Base-by-base conservation (phyloP, 352 stramenopile genomes). In the Pythium oligandrum region DNA sequence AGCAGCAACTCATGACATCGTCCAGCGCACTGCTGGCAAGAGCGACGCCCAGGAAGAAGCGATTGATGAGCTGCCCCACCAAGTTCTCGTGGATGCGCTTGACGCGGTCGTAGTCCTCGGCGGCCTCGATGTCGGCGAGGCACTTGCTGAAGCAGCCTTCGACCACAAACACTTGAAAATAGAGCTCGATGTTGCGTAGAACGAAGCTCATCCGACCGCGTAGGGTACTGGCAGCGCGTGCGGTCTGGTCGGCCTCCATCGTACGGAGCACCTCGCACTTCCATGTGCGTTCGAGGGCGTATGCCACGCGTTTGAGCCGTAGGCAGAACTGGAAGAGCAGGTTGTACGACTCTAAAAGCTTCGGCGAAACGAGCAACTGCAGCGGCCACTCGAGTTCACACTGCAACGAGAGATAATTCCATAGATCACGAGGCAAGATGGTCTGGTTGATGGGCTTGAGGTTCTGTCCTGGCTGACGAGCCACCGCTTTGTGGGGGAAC, bases 281-380 rank as follows among this genome's bases (percentile, higher is more conserved):
- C 79, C 78, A 93, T 5, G 71, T 77, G 40, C 70, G 51, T 38
- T 90, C 79, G 1, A 93, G 64, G 34, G 74, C 83, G 46, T 88
- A 66, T 0, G 76, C 66, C 9, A 88, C 64, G 30, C 83, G 83
- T 50, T 93, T 93, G 42, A 93, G 55, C 2, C 78, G 78, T 46
- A 93, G 88, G 40, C 73, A 86, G 47, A 93, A 88, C 61, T 88
- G 79, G 56, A 90, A 93, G 34, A 93, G 48, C 10, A 83, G 68
- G n/a, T 59, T 61, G 49, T 93, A 93, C 4, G 68, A 80, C 5
- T 70, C 66, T 55, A 90, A 42, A 4, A 83, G 42, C 6, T 84
- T 68, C 10, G 62, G 62, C 6, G 78, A 74, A 11, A 90, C 65
- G 6, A 93, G 68, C 45, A 90, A 37, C 55, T 86, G 83, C 45